Evolutionary conservation across 768 basidiomycete species (phyloP).

Genomic region (Piloderma croceum): DNA sequence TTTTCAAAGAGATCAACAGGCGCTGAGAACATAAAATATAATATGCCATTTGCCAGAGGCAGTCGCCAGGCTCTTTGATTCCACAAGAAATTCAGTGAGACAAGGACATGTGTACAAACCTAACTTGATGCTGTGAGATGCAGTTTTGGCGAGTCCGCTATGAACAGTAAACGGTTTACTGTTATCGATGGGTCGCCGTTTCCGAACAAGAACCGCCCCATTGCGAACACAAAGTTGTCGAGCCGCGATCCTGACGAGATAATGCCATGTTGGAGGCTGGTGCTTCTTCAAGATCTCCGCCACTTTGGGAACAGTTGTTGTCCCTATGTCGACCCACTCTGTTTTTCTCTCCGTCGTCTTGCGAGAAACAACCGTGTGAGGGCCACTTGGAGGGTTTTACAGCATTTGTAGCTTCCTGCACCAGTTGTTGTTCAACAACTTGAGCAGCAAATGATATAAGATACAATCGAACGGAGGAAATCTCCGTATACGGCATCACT

Average conservation of each 20-base stretch:
- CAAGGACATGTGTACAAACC: not conserved
- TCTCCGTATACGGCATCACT: not conserved
- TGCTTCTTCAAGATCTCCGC: too few species aligned
- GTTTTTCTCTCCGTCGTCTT: too few species aligned
- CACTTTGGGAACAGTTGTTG: not conserved
- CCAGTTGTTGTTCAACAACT: not conserved
- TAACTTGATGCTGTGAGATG: not conserved
- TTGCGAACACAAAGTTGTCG: not conserved
- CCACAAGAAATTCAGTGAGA: slow-evolving; percentile 2
- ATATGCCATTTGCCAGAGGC: not conserved
- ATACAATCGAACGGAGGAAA: not conserved
- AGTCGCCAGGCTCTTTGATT: not conserved
- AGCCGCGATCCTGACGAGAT: not conserved
- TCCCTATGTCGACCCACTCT: slow-evolving; percentile 3
- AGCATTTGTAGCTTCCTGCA: slow-evolving; percentile 1
- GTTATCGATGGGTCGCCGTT: not conserved
- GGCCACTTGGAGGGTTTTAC: slow-evolving; percentile 2
- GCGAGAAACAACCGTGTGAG: slow-evolving; percentile 3
- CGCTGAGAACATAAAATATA: slow-evolving; percentile 1
- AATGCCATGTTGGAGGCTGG: not conserved
- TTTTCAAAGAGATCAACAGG: not conserved
- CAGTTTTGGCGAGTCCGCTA: not conserved
- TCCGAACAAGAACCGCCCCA: not conserved
- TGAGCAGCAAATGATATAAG: slow-evolving; percentile 4
- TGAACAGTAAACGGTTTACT: not conserved